Base-by-base conservation (phyloP, 2,329 filamentous ascomycete species). In the Rutstroemia sp. region DNA sequence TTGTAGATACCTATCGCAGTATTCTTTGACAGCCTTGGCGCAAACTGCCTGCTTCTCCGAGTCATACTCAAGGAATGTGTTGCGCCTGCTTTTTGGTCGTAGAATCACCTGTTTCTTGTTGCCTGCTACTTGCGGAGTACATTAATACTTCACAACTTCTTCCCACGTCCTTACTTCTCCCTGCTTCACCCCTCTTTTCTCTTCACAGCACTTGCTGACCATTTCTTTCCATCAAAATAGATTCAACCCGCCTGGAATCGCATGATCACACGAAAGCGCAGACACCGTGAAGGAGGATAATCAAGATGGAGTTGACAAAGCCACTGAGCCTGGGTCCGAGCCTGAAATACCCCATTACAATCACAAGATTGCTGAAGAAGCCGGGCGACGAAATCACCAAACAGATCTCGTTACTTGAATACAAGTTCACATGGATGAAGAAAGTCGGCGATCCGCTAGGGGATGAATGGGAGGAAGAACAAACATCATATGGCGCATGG, bases 271-370 rank as follows among this genome's bases (percentile, higher is more conserved):
- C 61, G 53, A 37, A 52, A 57, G 45, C 30, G 59, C 30, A 61
- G 54, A 57, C 48, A 53, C 45, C 57, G 56, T 52, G 61, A 63
- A 54, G 66, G 64, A 69, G 65, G 63, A 64, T 55, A 21, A 55
- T 58, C 63, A 71, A 57, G 59, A 75, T 77, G 75, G 72, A 72
- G 30, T 34, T 34, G 30, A 34, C 30, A 54, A 77, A 78, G 64
- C 70, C 69, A 59, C 70, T 85, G 57, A 75, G 72, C 55, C 69
- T 84, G 57, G 82, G 82, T 67, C 73, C 77, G 65, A 78, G 82
- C 73, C 82, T 96, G 64, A 88, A 87, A 73, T 99, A 97, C 73
- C 94, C 94, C 66, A 92, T 97, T 73, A 95, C 87, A 64, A 86
- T 99, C 73, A 91, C 86, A 66, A 87, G 89, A 72, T 79, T 97